Evolutionary conservation across 192 early-diverging fungal genomes (phyloP).

Genomic region (Coemansia sp.): DNA sequence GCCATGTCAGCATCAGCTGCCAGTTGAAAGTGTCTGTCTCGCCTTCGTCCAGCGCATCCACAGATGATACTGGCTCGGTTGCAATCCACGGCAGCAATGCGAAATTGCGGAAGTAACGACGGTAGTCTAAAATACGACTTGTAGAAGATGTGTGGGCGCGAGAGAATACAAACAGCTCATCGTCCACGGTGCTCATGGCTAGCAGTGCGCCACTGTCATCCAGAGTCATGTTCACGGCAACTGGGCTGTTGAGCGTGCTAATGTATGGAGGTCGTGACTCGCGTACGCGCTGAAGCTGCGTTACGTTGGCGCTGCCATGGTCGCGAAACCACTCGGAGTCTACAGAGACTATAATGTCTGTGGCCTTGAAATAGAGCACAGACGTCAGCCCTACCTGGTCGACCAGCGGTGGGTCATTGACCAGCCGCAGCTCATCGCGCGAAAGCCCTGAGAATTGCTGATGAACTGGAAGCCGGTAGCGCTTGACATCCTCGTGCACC

Average conservation of each 20-base stretch:
- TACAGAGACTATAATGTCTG: constrained; percentile 45
- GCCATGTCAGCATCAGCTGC: constrained; percentile 50
- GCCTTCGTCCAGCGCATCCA: constrained; percentile 47
- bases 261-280: constrained; percentile 55
- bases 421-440: constrained; percentile 54
- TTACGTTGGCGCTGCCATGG: constrained; percentile 41
- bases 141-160: constrained; percentile 35
- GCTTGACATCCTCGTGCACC: constrained; percentile 39
- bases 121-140: constrained; percentile 46
- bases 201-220: constrained; percentile 51
- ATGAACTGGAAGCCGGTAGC: constrained; percentile 49
- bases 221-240: constrained; percentile 52
- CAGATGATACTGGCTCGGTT: constrained; percentile 38
- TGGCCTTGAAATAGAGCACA: constrained; percentile 54
- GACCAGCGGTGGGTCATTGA: constrained; percentile 48
- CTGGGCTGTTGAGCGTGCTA: constrained; percentile 55
- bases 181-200: constrained; percentile 52
- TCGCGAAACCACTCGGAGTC: constrained; percentile 55
- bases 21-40: constrained; percentile 49
- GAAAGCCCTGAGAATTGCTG: constrained; percentile 53
- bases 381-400: constrained; percentile 47
- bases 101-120: constrained; percentile 40
- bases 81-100: constrained; percentile 29
- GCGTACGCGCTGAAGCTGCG: constrained; percentile 52
- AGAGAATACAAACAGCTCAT: constrained; percentile 51